Base-by-base conservation (phyloP, 179 eudicot genomes). In the Spergularia azorica region DNA sequence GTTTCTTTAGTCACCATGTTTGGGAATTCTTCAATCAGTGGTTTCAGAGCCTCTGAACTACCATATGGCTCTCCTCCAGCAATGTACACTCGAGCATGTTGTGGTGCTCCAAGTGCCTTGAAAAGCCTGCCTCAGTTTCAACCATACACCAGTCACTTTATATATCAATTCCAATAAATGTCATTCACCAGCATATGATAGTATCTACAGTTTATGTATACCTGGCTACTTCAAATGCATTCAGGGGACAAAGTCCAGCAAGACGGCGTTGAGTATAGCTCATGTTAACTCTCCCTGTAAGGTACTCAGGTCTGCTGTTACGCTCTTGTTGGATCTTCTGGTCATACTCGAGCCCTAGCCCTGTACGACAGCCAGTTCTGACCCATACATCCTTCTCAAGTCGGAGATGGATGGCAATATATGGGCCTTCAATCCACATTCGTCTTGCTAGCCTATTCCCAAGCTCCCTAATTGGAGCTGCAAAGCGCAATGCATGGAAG, bases 401-500 rank as follows among this genome's bases (percentile, higher is more conserved):
- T 70, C 94, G 74, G 75, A 91, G 87, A 77, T 91, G 97, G 76
- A 88, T 70, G 17, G 92, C 92, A 58, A 93, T 70, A 71, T 91
- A 93, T 7, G 97, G 92, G 7, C 96, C 97, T 77, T 93, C 94
- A 13, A 91, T 89, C 96, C 97, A 89, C 94, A 93, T 93, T 65
- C 97, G 84, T 74, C 86, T 80, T 15, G 97, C 91, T 14, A 91
- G 84, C 72, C 85, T 81, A 58, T 85, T 84, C 6, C 97, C 97
- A 2, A 89, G 81, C 56, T 87, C 88, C 72, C 80, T 76, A 20
- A 93, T 85, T 26, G 92, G 97, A 38, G 83, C 66, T 43, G 94
- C 77, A 73, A 89, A 91, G 68, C 91, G 86, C 41, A 93, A 66
- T 39, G 96, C 97, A 77, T 93, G 97, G 74, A 93, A 93, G 2